A percentile compares a stretch with the other conserved stretches of the same genome.
Conservation (phyloP, 495 filamentous ascomycete genomes). For the Amorphotheca resinae region DNA sequence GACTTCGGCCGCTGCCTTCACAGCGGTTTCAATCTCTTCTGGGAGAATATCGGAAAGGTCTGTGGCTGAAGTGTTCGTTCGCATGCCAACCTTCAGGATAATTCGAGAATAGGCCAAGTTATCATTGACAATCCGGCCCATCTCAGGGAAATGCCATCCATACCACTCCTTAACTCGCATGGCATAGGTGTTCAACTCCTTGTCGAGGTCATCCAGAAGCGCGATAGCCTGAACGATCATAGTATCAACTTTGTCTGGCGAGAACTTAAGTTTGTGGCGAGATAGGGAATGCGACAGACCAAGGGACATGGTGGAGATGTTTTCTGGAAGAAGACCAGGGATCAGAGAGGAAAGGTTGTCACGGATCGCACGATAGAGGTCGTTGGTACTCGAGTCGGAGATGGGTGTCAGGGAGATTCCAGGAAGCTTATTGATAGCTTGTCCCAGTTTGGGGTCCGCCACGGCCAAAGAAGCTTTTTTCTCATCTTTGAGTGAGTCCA, state of each 20-base stretch:
- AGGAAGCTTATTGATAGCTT: constrained; percentile 85
- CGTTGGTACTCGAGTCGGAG: constrained; percentile 73
- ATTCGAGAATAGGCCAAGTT: constrained; percentile 88
- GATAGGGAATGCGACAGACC: constrained; percentile 95
- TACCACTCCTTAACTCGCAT: constrained; percentile 99
- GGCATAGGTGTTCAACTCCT: constrained; percentile 95
- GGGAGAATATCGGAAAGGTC: constrained; percentile 90
- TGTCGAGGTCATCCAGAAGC: constrained; percentile 91
- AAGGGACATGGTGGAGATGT: constrained; percentile 83
- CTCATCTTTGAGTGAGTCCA: constrained; percentile 90
- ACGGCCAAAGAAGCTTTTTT: constrained; percentile 94
- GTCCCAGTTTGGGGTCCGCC: constrained; percentile 86
- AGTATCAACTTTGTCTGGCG: constrained; percentile 95
- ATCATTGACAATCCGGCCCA: constrained; percentile 94
- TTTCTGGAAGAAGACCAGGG: constrained; percentile 71
- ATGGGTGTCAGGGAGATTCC: constrained; percentile 72
- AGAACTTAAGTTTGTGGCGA: constrained; percentile 98
- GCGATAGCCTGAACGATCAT: constrained; percentile 98
- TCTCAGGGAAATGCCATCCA: constrained; percentile 98
- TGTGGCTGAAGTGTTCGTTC: constrained; percentile 54
- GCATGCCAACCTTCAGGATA: constrained; percentile 79
- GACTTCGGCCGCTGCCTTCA: constrained; percentile 89
- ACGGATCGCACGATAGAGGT: constrained; percentile 88
- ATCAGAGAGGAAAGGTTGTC: constrained; percentile 83
- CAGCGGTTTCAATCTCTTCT: constrained; percentile 84